Conservation (phyloP, 495 filamentous ascomycete species). For the Penicillium canescens region DNA sequence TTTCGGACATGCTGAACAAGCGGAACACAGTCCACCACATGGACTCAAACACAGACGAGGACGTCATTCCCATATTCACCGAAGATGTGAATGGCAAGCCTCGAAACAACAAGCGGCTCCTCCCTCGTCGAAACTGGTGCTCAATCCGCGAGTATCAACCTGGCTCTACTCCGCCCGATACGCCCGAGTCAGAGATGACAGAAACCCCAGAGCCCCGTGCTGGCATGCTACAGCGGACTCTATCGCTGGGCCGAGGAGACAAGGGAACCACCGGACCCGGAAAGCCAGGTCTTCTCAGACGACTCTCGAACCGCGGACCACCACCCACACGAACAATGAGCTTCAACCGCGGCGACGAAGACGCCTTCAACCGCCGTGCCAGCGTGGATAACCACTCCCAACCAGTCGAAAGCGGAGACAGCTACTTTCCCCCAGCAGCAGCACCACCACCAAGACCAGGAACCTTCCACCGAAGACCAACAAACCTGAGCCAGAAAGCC, state of each 20-base stretch:
- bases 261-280: conserved; percentile 30
- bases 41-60: conserved; percentile 77
- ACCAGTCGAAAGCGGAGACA: conserved; percentile 33
- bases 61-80: conserved; percentile 90
- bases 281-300: conserved; percentile 47
- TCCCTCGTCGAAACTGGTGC: conserved; percentile 92
- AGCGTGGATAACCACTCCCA: conserved; percentile 41
- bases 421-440: conserved; percentile 35
- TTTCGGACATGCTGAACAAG: conserved; percentile 90
- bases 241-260: conserved; percentile 64
- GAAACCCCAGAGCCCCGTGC: conserved; percentile 43
- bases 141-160: conserved; percentile 82
- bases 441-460: conserved; percentile 39
- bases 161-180: conserved; percentile 67
- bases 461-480: conserved; percentile 71
- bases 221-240: conserved; percentile 54
- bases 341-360: conserved; percentile 29
- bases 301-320: conserved; percentile 46
- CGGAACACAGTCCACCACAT: conserved; percentile 89
- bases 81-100: conserved; percentile 85
- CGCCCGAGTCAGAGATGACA: conserved; percentile 41
- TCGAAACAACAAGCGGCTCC: conserved; percentile 87
- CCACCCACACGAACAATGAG: conserved; percentile 44
- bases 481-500: conserved; percentile 63
- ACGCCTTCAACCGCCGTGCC: conserved; percentile 27